Evolutionary conservation across 306 rosid genomes (phyloP).

Genomic region (Biancaea sappan): DNA sequence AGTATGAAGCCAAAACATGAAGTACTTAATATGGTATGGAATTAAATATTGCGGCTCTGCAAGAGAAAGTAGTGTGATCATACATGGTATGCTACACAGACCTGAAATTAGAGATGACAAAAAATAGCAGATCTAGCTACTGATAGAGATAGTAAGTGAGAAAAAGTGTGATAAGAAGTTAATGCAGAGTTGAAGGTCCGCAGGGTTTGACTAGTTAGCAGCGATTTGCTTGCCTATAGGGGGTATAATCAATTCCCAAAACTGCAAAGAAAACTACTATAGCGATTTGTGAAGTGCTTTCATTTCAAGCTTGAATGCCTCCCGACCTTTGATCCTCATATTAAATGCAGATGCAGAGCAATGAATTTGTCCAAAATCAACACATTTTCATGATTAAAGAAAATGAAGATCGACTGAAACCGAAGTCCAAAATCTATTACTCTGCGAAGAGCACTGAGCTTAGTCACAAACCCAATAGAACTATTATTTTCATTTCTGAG

Average conservation of each 20-base stretch:
- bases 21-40: constrained; percentile 19
- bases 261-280: background rate
- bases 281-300: background rate
- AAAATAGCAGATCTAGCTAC: constrained; percentile 14
- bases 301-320: background rate
- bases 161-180: constrained; percentile 11
- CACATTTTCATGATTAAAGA: background rate
- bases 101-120: background rate
- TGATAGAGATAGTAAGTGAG: background rate
- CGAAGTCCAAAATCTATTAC: background rate
- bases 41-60: constrained; percentile 40
- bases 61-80: constrained; percentile 23
- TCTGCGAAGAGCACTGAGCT: background rate
- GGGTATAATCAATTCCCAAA: background rate
- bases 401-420: background rate
- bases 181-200: constrained; percentile 22
- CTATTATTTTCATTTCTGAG: background rate
- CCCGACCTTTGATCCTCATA: background rate
- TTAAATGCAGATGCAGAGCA: background rate
- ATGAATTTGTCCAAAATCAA: constrained; percentile 2
- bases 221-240: background rate
- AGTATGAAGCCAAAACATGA: background rate
- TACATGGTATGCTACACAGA: background rate
- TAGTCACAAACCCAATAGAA: background rate
- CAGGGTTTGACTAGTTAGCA: constrained; percentile 17